Evolutionary conservation across 2,329 filamentous ascomycete genomes (phyloP), one percentile per base, ranked within the genome.

Genomic region (Diaporthe nobilis): DNA sequence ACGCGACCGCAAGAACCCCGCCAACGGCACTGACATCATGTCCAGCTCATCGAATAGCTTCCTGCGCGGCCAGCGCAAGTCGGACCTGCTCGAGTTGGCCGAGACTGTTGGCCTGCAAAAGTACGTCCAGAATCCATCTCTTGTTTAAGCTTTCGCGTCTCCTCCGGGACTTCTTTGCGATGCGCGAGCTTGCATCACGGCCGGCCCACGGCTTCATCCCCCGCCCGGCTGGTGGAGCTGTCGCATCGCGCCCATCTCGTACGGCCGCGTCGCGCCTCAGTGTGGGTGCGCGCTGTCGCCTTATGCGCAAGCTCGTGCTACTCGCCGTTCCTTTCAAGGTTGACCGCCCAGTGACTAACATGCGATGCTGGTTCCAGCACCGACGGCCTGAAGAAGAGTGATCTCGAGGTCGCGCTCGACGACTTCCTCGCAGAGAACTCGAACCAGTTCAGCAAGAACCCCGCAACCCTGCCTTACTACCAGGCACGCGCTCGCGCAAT

Each of bases 61-160:
- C 91, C 89, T 98, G 83, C 90, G 92, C 84, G 90, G 90, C 84
- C 94, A 97, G 89, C 93, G 94, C 87, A 98, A 98, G 89, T 89
- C 88, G 80, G 94, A 96, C 78, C 90, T 98, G 74, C 84, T 91
- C 80, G 93, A 94, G 78, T 88, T 97, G 77, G 94, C 95, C 76
- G 90, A 94, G 79, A 86, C 88, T 63, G 89, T 94, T 77, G 93
- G 93, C 75, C 87, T 96, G 73, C 89, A 91, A 82, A 90, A 94
- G 95, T 97, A 91, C 82, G 92, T 90, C 77, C 73, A 8, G 13
- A 39, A 10, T 31, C 15, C 3, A 20, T 63, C n/a, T 55, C 71
- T 42, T 65, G 67, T 47, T 58, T 61, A 65, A 71, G 47, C 71
- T 77, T 73, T 49, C 31, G 70, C 42, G 39, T 61, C 55, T n/a